Percentiles rank a stretch among this genome's conserved stretches.
phyloP scores from a whole-genome alignment of 2,329 filamentous ascomycete genomes.

The Colletotrichum tabaci region DNA sequence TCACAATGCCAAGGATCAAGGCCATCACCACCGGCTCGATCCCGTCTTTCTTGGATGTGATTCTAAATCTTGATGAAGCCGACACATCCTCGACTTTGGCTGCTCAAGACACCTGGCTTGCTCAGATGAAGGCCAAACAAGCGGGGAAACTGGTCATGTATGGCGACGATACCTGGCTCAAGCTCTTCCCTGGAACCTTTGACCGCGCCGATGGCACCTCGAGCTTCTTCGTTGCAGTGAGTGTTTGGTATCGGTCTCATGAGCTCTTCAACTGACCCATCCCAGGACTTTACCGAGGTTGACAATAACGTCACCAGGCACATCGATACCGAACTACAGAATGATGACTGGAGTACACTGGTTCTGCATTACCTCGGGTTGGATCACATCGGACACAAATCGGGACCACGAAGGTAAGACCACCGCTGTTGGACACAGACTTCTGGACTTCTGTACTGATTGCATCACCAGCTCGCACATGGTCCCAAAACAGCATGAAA shows the following conservation, averaged over 20 bases:
- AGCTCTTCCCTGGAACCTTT: slow-evolving; percentile 93
- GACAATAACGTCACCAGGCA: slow-evolving; percentile 98
- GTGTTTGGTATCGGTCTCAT: slow-evolving; percentile 55
- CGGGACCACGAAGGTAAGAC: slow-evolving; percentile 83
- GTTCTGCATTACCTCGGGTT: slow-evolving; percentile 95
- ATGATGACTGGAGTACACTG: slow-evolving; percentile 91
- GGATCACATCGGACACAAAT: slow-evolving; percentile 98
- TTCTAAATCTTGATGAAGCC: slow-evolving; percentile 95
- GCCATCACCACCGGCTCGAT: slow-evolving; percentile 97
- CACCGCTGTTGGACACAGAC: not conserved
- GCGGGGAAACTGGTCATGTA: slow-evolving; percentile 90
- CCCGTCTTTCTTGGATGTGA: slow-evolving; percentile 97
- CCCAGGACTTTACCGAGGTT: slow-evolving; percentile 95
- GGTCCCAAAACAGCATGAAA: slow-evolving; percentile 92
- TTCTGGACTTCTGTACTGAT: not conserved
- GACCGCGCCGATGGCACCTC: slow-evolving; percentile 91
- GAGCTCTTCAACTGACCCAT: slow-evolving; percentile 40
- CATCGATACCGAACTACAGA: slow-evolving; percentile 80
- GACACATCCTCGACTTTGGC: slow-evolving; percentile 92
- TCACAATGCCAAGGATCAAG: slow-evolving; percentile 98
- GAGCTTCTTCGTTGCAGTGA: slow-evolving; percentile 97
- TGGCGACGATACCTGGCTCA: slow-evolving; percentile 98
- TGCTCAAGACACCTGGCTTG: slow-evolving; percentile 94
- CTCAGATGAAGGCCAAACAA: slow-evolving; percentile 85
- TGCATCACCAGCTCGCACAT: slow-evolving; percentile 79